Evolutionary conservation across 352 stramenopile species (phyloP).

Genomic region (Blastocystis sp.): DNA sequence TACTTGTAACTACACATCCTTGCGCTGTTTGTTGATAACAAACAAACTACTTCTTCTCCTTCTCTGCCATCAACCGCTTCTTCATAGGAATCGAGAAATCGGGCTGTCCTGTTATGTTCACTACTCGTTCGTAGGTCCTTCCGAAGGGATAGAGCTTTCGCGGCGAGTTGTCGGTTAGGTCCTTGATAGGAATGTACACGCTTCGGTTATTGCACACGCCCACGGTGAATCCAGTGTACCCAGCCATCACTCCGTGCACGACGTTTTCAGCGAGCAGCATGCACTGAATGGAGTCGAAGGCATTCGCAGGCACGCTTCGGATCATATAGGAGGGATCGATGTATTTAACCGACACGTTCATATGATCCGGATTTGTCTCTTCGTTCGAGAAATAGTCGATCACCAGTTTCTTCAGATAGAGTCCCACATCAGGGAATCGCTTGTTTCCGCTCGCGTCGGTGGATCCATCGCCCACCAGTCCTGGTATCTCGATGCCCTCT

Average conservation of each 20-base stretch:
- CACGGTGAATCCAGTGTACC: slow-evolving; percentile 92
- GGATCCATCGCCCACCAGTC: slow-evolving; percentile 9
- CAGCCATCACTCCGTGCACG: slow-evolving; percentile 93
- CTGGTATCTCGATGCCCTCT: slow-evolving; percentile 75
- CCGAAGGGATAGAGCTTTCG: slow-evolving; percentile 74
- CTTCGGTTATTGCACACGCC: slow-evolving; percentile 92
- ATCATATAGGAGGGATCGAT: slow-evolving; percentile 97
- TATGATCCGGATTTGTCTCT: slow-evolving; percentile 72
- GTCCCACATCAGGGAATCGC: slow-evolving; percentile 73
- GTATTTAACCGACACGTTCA: slow-evolving; percentile 84
- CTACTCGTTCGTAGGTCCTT: slow-evolving; percentile 55
- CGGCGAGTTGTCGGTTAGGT: slow-evolving; percentile 78
- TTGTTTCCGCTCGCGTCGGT: slow-evolving; percentile 76
- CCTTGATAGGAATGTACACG: slow-evolving; percentile 81
- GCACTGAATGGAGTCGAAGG: slow-evolving; percentile 87
- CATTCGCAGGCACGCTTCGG: slow-evolving; percentile 82
- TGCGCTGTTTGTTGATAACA: neutral
- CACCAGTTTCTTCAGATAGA: slow-evolving; percentile 90
- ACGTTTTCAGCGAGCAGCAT: slow-evolving; percentile 95
- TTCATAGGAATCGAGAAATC: slow-evolving; percentile 61
- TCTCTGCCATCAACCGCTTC: neutral
- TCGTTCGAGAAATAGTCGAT: slow-evolving; percentile 81
- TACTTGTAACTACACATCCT: neutral
- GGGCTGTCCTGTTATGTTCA: slow-evolving; percentile 62
- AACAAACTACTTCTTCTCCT: neutral